Conservation (phyloP, 371 early-diverging fungal species). For the Mucor velutinosus region DNA sequence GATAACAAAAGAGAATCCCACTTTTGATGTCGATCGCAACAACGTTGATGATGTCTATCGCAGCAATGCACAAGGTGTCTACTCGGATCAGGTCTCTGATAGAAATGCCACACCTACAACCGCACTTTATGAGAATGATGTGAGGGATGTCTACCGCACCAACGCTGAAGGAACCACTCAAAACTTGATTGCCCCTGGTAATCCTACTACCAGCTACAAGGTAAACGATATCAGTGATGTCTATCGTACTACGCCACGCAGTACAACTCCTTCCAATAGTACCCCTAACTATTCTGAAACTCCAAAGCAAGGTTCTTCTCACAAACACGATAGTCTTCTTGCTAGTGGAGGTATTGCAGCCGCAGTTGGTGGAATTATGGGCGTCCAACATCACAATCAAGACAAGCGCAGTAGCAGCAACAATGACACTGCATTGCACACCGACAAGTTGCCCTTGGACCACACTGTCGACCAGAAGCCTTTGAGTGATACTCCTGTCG, state of each 20-base stretch:
- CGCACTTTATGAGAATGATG: background rate
- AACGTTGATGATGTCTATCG: background rate
- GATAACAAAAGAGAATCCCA: background rate
- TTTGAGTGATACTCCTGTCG: background rate
- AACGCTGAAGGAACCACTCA: background rate
- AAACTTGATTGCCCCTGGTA: background rate
- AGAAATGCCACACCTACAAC: background rate
- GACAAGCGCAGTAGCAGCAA: background rate
- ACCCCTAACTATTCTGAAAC: background rate
- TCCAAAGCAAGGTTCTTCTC: background rate
- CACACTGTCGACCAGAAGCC: background rate
- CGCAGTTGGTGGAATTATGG: background rate
- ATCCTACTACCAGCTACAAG: background rate
- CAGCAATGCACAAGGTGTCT: background rate
- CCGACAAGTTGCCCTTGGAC: background rate
- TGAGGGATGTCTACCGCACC: background rate
- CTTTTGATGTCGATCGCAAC: background rate
- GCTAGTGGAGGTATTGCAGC: slow-evolving; percentile 3
- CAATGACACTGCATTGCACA: background rate
- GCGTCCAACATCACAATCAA: background rate
- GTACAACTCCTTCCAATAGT: background rate
- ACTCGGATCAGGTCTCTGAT: background rate
- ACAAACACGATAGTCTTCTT: background rate
- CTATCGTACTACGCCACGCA: slow-evolving; percentile 1
- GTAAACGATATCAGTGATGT: background rate